These are phyloP conservation scores for Lodderomyces jiufengensis DNA, from an alignment of 1,139 yeast genomes.

Conservation along the genomic window DNA sequence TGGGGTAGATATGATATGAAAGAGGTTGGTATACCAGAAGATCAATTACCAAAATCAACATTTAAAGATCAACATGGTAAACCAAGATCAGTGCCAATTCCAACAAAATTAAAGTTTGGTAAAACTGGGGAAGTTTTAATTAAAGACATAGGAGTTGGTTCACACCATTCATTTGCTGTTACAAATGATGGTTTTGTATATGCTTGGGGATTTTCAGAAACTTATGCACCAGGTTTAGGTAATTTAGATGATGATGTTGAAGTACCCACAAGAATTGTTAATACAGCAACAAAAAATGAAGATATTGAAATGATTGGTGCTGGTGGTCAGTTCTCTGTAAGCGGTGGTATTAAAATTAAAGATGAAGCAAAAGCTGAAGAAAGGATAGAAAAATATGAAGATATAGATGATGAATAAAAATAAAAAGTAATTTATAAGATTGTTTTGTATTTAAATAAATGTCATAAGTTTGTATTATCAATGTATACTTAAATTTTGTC, in stretches of 20 bases:
- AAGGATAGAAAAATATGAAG: slow-evolving; percentile 51
- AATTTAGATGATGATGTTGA: slow-evolving; percentile 88
- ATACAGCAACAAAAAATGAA: slow-evolving; percentile 85
- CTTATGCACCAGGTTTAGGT: slow-evolving; percentile 94
- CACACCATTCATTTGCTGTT: slow-evolving; percentile 88
- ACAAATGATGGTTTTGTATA: slow-evolving; percentile 80
- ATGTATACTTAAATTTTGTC: too few relatives aligned
- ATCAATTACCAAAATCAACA: slow-evolving; percentile 60
- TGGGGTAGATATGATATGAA: slow-evolving; percentile 95
- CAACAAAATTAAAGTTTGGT: slow-evolving; percentile 54
- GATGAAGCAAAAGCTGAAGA: slow-evolving; percentile 62
- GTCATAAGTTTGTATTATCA: too few relatives aligned
- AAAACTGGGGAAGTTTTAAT: slow-evolving; percentile 37
- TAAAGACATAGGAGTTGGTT: slow-evolving; percentile 72
- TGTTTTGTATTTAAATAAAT: too few relatives aligned
- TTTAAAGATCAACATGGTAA: slow-evolving; percentile 77
- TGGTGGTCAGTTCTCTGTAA: slow-evolving; percentile 92
- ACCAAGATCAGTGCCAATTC: slow-evolving; percentile 83
- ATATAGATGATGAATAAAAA: slow-evolving; percentile 26
- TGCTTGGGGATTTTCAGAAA: slow-evolving; percentile 98
- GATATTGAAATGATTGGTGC: slow-evolving; percentile 72
- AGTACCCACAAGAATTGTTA: slow-evolving; percentile 77
- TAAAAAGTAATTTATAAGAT: too few relatives aligned
- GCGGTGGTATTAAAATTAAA: slow-evolving; percentile 70
- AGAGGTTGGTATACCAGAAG: slow-evolving; percentile 76